Base-by-base conservation (phyloP, 106 monocot species). In the Ottelia alismoides region DNA sequence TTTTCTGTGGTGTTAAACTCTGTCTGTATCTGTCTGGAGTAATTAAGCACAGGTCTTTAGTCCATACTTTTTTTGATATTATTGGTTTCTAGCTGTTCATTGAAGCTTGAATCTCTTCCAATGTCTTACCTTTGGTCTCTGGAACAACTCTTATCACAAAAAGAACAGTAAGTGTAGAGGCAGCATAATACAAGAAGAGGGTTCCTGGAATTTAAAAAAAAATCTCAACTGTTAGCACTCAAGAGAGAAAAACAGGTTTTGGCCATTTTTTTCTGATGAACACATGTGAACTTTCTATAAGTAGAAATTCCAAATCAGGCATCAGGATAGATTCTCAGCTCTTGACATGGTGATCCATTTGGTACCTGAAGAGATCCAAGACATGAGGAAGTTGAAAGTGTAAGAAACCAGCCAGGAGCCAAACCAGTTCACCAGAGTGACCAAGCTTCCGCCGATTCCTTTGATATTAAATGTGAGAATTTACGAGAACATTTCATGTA, bases 351-450 rank as follows among this genome's bases (percentile, higher is more conserved):
- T n/a, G n/a, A n/a, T n/a, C n/a, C n/a, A n/a, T n/a, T n/a, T n/a
- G n/a, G n/a, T 45, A 68, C 68, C 68, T 52, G 68, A 57, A 21
- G 68, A 68, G 30, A 51, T 68, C 68, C 68, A 68, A 18, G 10
- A 17, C 68, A 68, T 60, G 21, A 68, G 68, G 25, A 59, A 68
- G 44, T 68, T 60, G 49, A 60, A 68, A 22, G 44, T 20, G 28
- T 52, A 68, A 26, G 68, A 60, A 51, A 68, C 22, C 25, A 60
- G 20, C 68, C 68, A 68, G 11, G 68, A 68, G 25, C 68, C 51
- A 30, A 68, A 45, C 68, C 68, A 68, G 19, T 25, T 68, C 21
- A 53, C 29, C 19, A 68, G 32, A 23, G 68, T 59, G 28, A 68
- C 68, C 1, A 68, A 20, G 52, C 68, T 68, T 68, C 31, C 62